Conservation (phyloP, 495 filamentous ascomycete species). For the Rostrohypoxylon terebratum region DNA sequence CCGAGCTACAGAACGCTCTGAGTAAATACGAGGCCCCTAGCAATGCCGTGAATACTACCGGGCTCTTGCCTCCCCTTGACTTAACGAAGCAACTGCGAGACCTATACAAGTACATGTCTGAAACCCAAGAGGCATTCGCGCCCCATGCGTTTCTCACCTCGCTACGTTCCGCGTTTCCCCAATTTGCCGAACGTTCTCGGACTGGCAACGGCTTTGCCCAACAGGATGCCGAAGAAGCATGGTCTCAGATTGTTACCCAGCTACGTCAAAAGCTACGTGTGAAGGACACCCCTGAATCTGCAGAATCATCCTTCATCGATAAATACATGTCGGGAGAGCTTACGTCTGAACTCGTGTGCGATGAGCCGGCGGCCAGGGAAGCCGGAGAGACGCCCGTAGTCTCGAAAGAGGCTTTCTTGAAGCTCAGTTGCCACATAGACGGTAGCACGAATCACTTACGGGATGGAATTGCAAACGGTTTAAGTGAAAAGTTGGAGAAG, state of each 20-base stretch:
- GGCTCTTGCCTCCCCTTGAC: slow-evolving; percentile 66
- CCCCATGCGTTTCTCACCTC: slow-evolving; percentile 88
- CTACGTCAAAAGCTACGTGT: slow-evolving; percentile 82
- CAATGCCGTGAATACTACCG: slow-evolving; percentile 15
- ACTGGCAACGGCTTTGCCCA: slow-evolving; percentile 88
- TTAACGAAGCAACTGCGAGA: slow-evolving; percentile 84
- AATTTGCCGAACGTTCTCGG: slow-evolving; percentile 88
- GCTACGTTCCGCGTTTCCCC: slow-evolving; percentile 84
- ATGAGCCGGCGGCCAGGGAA: slow-evolving; percentile 81
- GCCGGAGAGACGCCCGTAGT: slow-evolving; percentile 75
- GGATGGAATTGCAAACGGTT: slow-evolving; percentile 83
- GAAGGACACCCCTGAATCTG: slow-evolving; percentile 60
- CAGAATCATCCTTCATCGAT: slow-evolving; percentile 81
- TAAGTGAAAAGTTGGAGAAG: slow-evolving; percentile 93
- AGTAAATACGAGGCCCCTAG: slow-evolving; percentile 68
- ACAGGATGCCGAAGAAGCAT: slow-evolving; percentile 98
- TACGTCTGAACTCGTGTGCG: slow-evolving; percentile 79
- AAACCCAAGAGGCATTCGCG: slow-evolving; percentile 88
- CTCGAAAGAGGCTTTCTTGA: slow-evolving; percentile 82
- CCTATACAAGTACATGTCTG: slow-evolving; percentile 91
- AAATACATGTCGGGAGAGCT: slow-evolving; percentile 89
- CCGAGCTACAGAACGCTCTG: slow-evolving; percentile 89
- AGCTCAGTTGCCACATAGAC: slow-evolving; percentile 95
- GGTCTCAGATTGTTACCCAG: slow-evolving; percentile 94
- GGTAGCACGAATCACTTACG: slow-evolving; percentile 85